Evolutionary conservation across 2,329 filamentous ascomycete genomes (phyloP), one percentile per base, ranked within the genome.

Genomic region (Aspergillus arachidicola): DNA sequence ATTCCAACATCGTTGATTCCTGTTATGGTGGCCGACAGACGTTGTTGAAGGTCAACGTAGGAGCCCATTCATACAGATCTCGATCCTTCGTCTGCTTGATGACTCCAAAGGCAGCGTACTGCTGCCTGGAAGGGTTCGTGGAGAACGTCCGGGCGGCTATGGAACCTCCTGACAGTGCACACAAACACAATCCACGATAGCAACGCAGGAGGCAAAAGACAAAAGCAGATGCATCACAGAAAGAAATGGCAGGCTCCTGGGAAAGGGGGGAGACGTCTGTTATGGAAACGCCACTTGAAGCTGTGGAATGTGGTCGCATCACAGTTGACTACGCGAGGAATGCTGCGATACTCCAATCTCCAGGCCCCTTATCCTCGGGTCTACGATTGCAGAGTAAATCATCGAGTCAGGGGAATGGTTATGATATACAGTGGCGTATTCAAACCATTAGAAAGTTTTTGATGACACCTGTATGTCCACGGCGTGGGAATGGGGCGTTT

Each of bases 221-320:
- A 63, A 43, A 63, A 43, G 54, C 59, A 62, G 46, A 58, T 57
- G 55, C 64, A 66, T 64, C 57, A 57, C 57, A 55, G 54, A 57
- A 55, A 43, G 58, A 41, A 54, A 32, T 38, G 46, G 45, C 62
- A 68, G 34, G 28, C 50, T 66, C 66, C 61, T 55, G 59, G 51
- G 57, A 53, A 48, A 61, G 64, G 66, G 60, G 50, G 48, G 48
- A 32, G 57, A 59, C 61, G 60, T 73, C 75, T 77, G 74, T 77
- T 76, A 73, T 76, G 71, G 65, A 63, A 64, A 66, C 58, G 51
- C 45, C 63, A 55, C 46, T 65, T 38, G 59, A 57, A 60, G 60
- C 58, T 56, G 58, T 68, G 68, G 74, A 77, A 77, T 77, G 75
- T 68, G 61, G 66, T 54, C 61, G 62, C 73, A 75, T 72, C 71